Percentiles rank a stretch among this genome's conserved stretches.
Conservation (phyloP, 345 rosid species). For the Ricinus communis region DNA sequence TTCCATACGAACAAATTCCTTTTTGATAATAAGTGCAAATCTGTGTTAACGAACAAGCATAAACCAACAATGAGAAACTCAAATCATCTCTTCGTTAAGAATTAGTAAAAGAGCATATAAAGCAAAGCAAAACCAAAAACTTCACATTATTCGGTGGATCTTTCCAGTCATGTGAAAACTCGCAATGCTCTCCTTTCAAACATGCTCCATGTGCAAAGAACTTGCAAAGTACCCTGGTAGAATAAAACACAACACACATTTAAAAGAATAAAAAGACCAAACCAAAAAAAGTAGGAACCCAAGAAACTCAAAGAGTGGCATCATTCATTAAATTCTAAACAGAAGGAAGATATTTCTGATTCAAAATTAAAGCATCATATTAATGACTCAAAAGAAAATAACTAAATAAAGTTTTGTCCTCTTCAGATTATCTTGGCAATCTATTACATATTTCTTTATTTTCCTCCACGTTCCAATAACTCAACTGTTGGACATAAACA, state of each 20-base stretch:
- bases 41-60: constrained; percentile 39
- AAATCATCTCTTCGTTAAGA: not conserved
- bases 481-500: not conserved
- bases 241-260: constrained; percentile 12
- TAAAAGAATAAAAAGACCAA: not conserved
- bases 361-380: not conserved
- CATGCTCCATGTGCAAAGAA: constrained; percentile 93
- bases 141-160: constrained; percentile 65
- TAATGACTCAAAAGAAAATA: not conserved
- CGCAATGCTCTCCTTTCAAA: constrained; percentile 89
- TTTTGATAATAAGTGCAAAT: constrained; percentile 91
- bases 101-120: not conserved
- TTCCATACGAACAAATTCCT: constrained; percentile 76
- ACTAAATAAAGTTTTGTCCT: no score
- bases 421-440: no score
- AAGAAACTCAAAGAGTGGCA: not conserved
- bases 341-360: not conserved
- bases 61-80: constrained; percentile 3
- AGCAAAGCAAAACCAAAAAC: not conserved
- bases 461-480: not conserved
- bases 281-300: no score
- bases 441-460: not conserved
- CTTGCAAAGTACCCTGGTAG: constrained; percentile 66
- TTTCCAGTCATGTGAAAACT: constrained; percentile 81
- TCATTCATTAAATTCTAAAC: no score